Percentiles rank a stretch among this genome's conserved stretches.
Evolutionary conservation across 495 filamentous ascomycete genomes (phyloP).

Genomic region (Melanomma pulvis-pyrius): DNA sequence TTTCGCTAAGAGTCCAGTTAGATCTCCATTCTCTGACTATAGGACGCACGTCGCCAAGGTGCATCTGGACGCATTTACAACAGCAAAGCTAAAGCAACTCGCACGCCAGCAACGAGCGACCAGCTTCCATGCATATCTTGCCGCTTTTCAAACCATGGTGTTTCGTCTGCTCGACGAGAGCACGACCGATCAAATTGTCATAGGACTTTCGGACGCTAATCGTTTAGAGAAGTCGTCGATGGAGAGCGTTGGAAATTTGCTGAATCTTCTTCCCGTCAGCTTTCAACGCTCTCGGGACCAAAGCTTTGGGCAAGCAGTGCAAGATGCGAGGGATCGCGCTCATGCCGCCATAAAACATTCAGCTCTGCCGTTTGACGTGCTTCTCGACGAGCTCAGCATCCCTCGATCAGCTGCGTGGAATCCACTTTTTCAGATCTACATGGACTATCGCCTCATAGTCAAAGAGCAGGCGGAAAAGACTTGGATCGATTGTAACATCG

Average conservation of each 20-base stretch:
- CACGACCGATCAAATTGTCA: background rate
- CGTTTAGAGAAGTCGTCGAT: background rate
- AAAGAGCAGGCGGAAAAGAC: background rate
- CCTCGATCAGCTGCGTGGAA: background rate
- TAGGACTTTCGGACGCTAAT: constrained; percentile 8
- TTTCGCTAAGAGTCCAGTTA: background rate
- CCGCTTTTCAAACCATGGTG: background rate
- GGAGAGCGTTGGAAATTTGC: background rate
- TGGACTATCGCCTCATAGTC: constrained; percentile 1
- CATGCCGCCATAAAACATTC: background rate
- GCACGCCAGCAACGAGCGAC: background rate
- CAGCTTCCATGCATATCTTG: constrained; percentile 7
- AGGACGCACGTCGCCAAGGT: background rate
- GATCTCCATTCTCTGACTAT: background rate
- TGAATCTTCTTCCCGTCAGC: constrained; percentile 9
- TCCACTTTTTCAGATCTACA: constrained; percentile 6
- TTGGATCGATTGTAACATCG: background rate
- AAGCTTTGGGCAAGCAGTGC: background rate
- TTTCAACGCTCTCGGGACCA: background rate
- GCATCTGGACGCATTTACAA: background rate
- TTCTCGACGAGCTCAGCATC: constrained; percentile 1
- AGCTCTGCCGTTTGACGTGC: background rate
- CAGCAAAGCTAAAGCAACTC: background rate
- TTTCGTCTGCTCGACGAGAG: background rate
- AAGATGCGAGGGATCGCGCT: background rate